Evolutionary conservation across 805 yeast genomes (phyloP), one percentile per base, ranked within the genome.

Genomic region (Ogataea thermomethanolica): DNA sequence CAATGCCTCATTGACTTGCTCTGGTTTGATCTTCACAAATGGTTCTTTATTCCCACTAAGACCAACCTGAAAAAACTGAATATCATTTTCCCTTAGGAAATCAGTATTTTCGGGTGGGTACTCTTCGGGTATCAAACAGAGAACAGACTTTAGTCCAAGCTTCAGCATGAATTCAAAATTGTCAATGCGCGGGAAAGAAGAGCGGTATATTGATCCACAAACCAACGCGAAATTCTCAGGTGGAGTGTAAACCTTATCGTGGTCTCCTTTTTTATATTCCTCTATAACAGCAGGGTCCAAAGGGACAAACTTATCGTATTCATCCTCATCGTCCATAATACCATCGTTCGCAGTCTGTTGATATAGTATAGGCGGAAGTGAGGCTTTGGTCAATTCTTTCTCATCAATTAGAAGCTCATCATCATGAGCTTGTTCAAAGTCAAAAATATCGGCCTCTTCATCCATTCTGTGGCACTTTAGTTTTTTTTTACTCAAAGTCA

Each of bases 21-120:
- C 81, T 3, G 74, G 70, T 40, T 73, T 69, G 44, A 78, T 79
- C 53, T 84, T 82, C 31, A 87, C 95, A 66, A 89, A 88, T 8
- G 96, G 96, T 55, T 89, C 96, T 57, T 93, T 93, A 60, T 93
- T 93, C 7, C 98, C 99, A 31, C 93, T 81, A 79, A 93, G 76
- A 1, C 97, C 96, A 27, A 91, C 80, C 61, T 89, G 98, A 56
- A 80, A 86, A 27, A 90, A 69, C 50, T 74, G 65, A 35, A 93
- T 88, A 14, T 71, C 71, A 35, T 87, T 71, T 28, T 70, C 66
- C 28, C 70, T 58, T 43, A 87, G 65, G 55, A 87, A 89, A 35
- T 77, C 78, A 27, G 60, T 51, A 55, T 90, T 88, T 48, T 84
- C 87, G 24, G 67, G 70, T 0, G 99, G 97, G 55, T 91, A 91